Conservation (phyloP, 108 stramenopile species). For the Skeletonema tropicum region DNA sequence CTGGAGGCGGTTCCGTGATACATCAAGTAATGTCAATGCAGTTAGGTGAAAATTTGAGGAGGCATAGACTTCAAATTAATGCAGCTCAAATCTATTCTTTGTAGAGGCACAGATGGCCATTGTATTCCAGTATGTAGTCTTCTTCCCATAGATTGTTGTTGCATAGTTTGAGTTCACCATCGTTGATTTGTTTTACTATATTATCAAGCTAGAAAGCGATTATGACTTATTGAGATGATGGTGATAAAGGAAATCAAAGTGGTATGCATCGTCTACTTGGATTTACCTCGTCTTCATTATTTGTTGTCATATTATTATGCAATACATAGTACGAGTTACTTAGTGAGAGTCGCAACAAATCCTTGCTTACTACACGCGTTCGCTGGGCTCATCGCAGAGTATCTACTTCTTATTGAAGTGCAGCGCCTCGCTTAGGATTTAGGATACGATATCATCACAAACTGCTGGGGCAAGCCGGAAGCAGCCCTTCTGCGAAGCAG, state of each 20-base stretch:
- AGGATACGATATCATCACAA: too few species aligned
- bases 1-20: constrained; percentile 49
- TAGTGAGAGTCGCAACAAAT: too few species aligned
- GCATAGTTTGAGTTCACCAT: background rate
- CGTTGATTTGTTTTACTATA: background rate
- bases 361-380: too few species aligned
- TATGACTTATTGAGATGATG: background rate
- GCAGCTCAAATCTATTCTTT: constrained; percentile 47
- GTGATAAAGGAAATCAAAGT: background rate
- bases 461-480: too few species aligned
- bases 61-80: constrained; percentile 46
- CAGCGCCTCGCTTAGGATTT: too few species aligned
- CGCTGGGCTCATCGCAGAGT: too few species aligned
- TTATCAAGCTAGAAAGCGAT: background rate
- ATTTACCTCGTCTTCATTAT: background rate
- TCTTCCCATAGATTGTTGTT: background rate
- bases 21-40: constrained; percentile 38
- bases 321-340: too few species aligned
- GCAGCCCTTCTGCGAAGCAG: too few species aligned
- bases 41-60: constrained; percentile 19
- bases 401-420: too few species aligned
- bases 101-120: background rate
- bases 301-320: background rate
- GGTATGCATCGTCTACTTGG: background rate
- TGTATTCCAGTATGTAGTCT: background rate